These are phyloP conservation scores for Pyrus bretschneideri DNA, from an alignment of 306 rosid species.

Conservation along the genomic window DNA sequence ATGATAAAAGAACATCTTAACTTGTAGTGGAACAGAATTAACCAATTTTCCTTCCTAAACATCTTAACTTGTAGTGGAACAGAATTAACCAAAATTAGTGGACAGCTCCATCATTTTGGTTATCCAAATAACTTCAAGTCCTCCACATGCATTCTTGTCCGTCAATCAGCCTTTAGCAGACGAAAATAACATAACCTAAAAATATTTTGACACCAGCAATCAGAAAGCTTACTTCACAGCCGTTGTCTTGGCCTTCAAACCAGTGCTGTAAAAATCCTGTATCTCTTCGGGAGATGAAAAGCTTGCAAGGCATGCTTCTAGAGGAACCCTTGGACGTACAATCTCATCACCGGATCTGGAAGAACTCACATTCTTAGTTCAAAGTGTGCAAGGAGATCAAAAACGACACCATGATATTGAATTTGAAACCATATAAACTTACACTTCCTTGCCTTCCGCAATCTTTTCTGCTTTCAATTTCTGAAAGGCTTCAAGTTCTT, in stretches of 20 bases:
- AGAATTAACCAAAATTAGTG: background rate
- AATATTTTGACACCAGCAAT: background rate
- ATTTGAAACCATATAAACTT: conserved; percentile 31
- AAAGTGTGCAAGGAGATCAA: background rate
- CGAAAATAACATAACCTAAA: background rate
- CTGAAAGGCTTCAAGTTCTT: conserved; percentile 63
- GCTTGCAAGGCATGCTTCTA: conserved; percentile 84
- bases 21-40: background rate
- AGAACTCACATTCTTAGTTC: conserved; percentile 31
- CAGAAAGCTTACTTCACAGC: conserved; percentile 68
- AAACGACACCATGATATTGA: conserved; percentile 6
- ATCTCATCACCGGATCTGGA: conserved; percentile 63
- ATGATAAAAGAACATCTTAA: background rate
- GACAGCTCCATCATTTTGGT: background rate
- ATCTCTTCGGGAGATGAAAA: conserved; percentile 91
- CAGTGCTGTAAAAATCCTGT: conserved; percentile 86
- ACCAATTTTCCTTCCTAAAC: background rate
- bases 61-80: background rate
- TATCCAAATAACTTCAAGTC: background rate
- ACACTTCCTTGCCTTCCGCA: conserved; percentile 88
- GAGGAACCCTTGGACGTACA: conserved; percentile 94
- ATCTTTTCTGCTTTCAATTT: conserved; percentile 65
- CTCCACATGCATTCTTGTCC: background rate
- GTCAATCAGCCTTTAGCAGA: background rate
- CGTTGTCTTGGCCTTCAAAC: conserved; percentile 79